Conservation (phyloP, 2,329 filamentous ascomycete species). For the Rutstroemia sp. region DNA sequence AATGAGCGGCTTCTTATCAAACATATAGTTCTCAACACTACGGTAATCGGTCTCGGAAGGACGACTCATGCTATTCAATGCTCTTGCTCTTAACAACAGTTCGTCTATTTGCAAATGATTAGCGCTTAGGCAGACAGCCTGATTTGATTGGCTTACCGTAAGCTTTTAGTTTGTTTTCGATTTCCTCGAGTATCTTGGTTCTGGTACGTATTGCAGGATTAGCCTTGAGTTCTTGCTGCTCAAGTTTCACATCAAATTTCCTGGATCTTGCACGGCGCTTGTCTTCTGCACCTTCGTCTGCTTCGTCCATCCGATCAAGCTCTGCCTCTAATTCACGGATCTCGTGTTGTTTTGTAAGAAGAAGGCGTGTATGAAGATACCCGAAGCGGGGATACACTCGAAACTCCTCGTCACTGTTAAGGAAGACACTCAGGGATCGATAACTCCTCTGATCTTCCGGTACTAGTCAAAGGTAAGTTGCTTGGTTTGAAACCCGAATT, state of each 20-base stretch:
- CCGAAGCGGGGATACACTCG: conserved; percentile 36
- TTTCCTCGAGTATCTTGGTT: conserved; percentile 10
- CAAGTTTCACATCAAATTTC: conserved; percentile 3
- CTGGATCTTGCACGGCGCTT: conserved; percentile 2
- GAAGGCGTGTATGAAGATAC: conserved; percentile 32
- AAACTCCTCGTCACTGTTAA: conserved; percentile 36
- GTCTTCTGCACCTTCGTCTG: neutral
- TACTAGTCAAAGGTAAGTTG: conserved; percentile 6
- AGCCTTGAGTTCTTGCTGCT: neutral
- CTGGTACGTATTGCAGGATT: neutral
- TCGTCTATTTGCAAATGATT: neutral
- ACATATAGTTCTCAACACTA: conserved; percentile 28
- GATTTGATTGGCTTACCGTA: conserved; percentile 1
- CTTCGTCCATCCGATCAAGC: conserved; percentile 14
- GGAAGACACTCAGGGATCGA: conserved; percentile 33
- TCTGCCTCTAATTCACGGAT: conserved; percentile 17
- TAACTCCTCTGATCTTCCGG: conserved; percentile 28
- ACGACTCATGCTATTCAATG: conserved; percentile 21
- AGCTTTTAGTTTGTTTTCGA: conserved; percentile 12
- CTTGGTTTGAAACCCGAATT: neutral
- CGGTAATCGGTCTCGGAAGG: conserved; percentile 29
- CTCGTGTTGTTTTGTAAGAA: conserved; percentile 23
- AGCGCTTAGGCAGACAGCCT: neutral
- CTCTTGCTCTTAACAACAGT: conserved; percentile 10
- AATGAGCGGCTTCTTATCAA: conserved; percentile 17